These are phyloP conservation scores for Alectoria sarmentosa DNA, from an alignment of 495 filamentous ascomycete species.

Conservation along the genomic window DNA sequence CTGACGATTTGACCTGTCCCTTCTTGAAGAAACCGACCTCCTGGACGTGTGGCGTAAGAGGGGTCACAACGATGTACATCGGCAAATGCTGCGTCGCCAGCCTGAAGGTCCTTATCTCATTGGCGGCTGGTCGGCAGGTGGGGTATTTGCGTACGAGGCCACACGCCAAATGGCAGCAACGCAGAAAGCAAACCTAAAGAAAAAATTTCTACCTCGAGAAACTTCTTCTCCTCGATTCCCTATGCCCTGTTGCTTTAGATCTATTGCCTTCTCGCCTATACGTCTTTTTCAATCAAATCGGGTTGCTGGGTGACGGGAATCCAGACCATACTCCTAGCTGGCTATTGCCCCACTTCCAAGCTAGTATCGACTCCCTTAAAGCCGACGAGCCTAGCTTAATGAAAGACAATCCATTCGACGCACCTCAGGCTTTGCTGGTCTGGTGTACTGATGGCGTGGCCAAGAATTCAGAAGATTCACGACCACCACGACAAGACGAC, in stretches of 20 bases:
- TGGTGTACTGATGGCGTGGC: background rate
- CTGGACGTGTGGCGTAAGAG: constrained; percentile 46
- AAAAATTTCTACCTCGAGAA: constrained; percentile 47
- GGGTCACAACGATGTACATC: constrained; percentile 48
- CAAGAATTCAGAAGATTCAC: background rate
- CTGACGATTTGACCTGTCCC: constrained; percentile 57
- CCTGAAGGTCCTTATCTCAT: constrained; percentile 63
- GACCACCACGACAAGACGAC: background rate
- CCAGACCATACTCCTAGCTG: constrained; percentile 46
- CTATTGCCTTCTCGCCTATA: constrained; percentile 69
- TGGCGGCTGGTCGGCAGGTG: constrained; percentile 80
- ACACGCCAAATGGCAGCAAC: constrained; percentile 63
- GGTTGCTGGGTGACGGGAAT: constrained; percentile 59
- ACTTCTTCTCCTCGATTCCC: constrained; percentile 75
- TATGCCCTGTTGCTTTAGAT: constrained; percentile 66
- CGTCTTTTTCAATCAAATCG: constrained; percentile 68
- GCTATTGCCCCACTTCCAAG: constrained; percentile 76
- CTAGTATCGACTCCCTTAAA: constrained; percentile 64
- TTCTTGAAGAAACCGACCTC: constrained; percentile 55
- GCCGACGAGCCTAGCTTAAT: constrained; percentile 49
- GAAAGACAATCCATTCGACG: background rate
- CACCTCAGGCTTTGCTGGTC: background rate
- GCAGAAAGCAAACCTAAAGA: background rate
- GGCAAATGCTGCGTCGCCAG: constrained; percentile 60
- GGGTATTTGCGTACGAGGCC: constrained; percentile 79